Percentiles rank a stretch among this genome's conserved stretches.
Conservation (phyloP, 2,329 filamentous ascomycete species). For the Elsinoe perseae region DNA sequence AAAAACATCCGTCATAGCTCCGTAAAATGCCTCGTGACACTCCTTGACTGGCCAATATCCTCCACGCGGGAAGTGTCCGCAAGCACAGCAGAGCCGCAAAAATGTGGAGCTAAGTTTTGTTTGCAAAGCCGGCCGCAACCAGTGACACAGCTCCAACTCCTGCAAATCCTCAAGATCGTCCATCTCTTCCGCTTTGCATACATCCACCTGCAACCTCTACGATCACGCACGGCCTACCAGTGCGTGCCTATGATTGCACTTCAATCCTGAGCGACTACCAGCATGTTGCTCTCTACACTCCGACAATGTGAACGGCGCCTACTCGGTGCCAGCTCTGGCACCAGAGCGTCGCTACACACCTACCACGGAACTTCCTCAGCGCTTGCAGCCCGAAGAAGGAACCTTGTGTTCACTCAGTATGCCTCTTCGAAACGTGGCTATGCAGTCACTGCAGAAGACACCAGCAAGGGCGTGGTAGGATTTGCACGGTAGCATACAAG, state of each 20-base stretch:
- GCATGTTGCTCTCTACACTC: slow-evolving; percentile 66
- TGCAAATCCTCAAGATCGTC: slow-evolving; percentile 3
- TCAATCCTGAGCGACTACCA: slow-evolving; percentile 23
- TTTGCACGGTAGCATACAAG: not conserved
- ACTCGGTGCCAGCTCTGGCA: slow-evolving; percentile 47
- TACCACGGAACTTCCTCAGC: slow-evolving; percentile 35
- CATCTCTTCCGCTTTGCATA: not conserved
- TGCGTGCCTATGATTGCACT: slow-evolving; percentile 6
- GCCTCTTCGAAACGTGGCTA: slow-evolving; percentile 47
- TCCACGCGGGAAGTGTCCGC: not conserved
- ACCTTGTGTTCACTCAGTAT: slow-evolving; percentile 35
- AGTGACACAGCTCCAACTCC: not conserved
- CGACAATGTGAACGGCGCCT: slow-evolving; percentile 59
- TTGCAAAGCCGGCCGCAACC: not conserved
- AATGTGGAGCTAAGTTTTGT: slow-evolving; percentile 5
- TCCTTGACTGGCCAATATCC: not conserved
- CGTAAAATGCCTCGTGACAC: slow-evolving; percentile 3
- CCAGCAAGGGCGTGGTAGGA: slow-evolving; percentile 53
- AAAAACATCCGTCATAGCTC: slow-evolving; percentile 2
- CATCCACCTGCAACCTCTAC: not conserved
- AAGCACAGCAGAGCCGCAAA: slow-evolving; percentile 6
- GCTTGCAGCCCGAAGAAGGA: slow-evolving; percentile 41
- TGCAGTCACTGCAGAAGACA: slow-evolving; percentile 52
- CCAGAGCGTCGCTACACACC: slow-evolving; percentile 38
- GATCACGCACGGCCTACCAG: slow-evolving; percentile 1